Evolutionary conservation across 2,329 filamentous ascomycete genomes (phyloP).

Genomic region (Pyricularia sp.): DNA sequence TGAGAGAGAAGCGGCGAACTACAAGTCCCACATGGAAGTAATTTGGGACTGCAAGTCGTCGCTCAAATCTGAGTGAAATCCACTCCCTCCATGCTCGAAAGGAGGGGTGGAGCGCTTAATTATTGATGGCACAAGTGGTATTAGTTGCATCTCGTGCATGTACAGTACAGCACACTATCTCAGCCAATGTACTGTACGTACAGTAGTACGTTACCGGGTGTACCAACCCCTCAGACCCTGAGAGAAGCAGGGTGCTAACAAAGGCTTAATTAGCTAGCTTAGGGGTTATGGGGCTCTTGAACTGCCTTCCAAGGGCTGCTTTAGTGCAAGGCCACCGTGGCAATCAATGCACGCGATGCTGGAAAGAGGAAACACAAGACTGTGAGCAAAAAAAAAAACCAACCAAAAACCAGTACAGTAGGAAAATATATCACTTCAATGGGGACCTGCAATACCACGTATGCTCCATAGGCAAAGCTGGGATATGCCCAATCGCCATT

Average conservation of each 20-base stretch:
- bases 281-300: background rate
- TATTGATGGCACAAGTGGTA: background rate
- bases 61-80: background rate
- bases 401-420: background rate
- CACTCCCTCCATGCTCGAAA: background rate
- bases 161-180: background rate
- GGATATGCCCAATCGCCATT: background rate
- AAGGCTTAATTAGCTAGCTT: background rate
- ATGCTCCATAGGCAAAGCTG: background rate
- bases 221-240: background rate
- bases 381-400: background rate
- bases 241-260: background rate
- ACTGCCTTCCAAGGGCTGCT: background rate
- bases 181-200: background rate
- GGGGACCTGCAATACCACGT: background rate
- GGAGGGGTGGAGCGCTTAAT: background rate
- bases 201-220: too few relatives aligned
- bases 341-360: background rate
- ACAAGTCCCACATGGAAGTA: background rate
- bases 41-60: background rate
- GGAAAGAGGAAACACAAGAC: background rate
- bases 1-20: background rate
- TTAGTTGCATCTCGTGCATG: background rate
- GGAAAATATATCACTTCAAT: too few relatives aligned
- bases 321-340: background rate